Percentiles rank a stretch among this genome's conserved stretches.
Conservation (phyloP, 148 eudicot genomes). For the Heliamphora exappendiculata region DNA sequence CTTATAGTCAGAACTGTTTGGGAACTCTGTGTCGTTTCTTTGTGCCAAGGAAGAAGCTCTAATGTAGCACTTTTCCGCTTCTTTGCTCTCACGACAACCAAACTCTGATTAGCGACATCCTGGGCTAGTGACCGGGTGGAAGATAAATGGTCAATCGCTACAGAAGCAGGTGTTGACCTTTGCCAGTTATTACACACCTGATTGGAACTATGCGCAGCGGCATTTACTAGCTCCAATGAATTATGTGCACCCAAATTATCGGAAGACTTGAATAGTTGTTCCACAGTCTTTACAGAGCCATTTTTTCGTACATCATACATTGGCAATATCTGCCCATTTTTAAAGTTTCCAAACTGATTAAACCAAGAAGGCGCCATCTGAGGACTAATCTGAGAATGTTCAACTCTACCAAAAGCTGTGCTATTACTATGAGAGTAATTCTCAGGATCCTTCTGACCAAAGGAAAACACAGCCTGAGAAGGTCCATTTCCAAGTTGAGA, state of each 20-base stretch:
- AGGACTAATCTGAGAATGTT: conserved; percentile 47
- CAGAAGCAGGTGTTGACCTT: conserved; percentile 21
- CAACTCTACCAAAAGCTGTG: conserved; percentile 32
- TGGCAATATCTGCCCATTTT: conserved; percentile 60
- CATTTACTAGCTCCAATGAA: conserved; percentile 30
- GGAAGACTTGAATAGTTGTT: conserved; percentile 40
- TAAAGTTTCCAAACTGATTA: conserved; percentile 57
- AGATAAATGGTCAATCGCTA: conserved; percentile 29
- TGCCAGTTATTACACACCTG: conserved; percentile 26
- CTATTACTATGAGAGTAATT: conserved; percentile 19
- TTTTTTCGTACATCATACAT: conserved; percentile 34
- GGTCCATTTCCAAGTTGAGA: conserved; percentile 29
- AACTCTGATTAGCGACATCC: conserved; percentile 22
- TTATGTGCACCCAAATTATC: conserved; percentile 23
- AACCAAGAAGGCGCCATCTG: conserved; percentile 96
- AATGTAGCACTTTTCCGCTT: conserved; percentile 60
- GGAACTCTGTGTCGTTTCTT: conserved; percentile 46
- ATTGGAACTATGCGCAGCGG: conserved; percentile 31
- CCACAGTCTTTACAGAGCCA: conserved; percentile 28
- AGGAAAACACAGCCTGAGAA: conserved; percentile 35
- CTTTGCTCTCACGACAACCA: conserved; percentile 35
- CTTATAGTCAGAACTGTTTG: conserved; percentile 41
- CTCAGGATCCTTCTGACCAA: conserved; percentile 36
- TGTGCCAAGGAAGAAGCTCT: conserved; percentile 61
- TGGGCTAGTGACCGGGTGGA: conserved; percentile 28